phyloP scores from a whole-genome alignment of 2,329 filamentous ascomycete species.

The Corynespora cassiicola region DNA sequence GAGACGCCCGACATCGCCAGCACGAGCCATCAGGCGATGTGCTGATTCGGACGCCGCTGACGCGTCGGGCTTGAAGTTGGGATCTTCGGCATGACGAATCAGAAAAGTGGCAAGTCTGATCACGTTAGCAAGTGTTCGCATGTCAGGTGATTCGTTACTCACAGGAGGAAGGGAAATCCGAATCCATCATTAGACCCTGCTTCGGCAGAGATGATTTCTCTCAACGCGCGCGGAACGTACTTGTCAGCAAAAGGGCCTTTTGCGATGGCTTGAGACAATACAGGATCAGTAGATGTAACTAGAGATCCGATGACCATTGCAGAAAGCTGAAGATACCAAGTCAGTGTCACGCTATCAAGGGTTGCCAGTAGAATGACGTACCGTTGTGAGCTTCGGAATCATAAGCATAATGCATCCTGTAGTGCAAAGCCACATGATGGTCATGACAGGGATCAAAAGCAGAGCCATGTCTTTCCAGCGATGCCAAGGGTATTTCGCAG shows the following conservation, averaged over 20 bases:
- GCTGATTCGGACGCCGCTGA: constrained; percentile 52
- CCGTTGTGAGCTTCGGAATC: constrained; percentile 60
- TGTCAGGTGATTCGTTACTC: no score
- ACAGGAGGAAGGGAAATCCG: constrained; percentile 64
- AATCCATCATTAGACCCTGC: constrained; percentile 67
- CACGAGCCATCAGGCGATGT: constrained; percentile 56
- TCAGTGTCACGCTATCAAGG: no score
- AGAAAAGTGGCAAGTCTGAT: constrained; percentile 50
- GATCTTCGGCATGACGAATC: constrained; percentile 56
- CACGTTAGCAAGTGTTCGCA: background rate
- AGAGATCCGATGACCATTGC: constrained; percentile 64
- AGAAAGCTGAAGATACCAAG: constrained; percentile 46
- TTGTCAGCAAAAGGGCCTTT: constrained; percentile 67
- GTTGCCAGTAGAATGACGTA: no score
- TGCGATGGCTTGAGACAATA: constrained; percentile 65
- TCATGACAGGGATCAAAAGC: no score
- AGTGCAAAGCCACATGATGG: constrained; percentile 66
- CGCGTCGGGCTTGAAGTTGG: constrained; percentile 1
- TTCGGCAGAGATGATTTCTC: constrained; percentile 66
- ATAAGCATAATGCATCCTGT: constrained; percentile 60
- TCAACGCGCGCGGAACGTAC: constrained; percentile 60
- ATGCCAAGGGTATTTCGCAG: constrained; percentile 63
- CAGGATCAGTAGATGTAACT: constrained; percentile 65
- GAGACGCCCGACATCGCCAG: constrained; percentile 51
- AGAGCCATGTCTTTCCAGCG: no score